Evolutionary conservation across 805 yeast species (phyloP), one percentile per base, ranked within the genome.

Genomic region (Lipomyces chichibuensis): DNA sequence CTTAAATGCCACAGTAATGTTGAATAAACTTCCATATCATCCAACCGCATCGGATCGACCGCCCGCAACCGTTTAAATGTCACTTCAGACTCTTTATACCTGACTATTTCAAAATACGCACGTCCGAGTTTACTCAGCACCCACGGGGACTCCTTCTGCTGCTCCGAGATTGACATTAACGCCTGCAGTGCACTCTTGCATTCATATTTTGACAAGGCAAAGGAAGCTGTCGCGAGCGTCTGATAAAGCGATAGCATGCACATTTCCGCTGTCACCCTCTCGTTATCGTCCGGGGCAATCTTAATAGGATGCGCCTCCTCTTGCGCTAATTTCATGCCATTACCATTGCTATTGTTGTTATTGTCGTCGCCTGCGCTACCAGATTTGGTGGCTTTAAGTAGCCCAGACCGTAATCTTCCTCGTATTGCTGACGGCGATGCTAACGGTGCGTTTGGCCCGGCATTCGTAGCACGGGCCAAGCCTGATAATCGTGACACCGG

Each of bases 1-100:
- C 90, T 94, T 60, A 92, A 79, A 80, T 95, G 98, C 99, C 99
- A 94, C 66, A 94, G 81, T 35, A 92, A 80, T 0, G 98, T 94
- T 0, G 97, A 92, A 75, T 86, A 92, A 72, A 88, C 87, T 74
- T 95, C 98, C 95, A 94, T 91, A 75, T 92, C 98, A 69, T 86
- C 87, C 17, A 88, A 76, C 65, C 98, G 82, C 11, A 93, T 90
- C 54, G 94, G 85, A 78, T 92, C 97, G 32, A 88, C 66, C 63
- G 80, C 80, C 62, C 97, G 82, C 64, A 95, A 81, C 71, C 82
- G 83, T 20, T 79, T 78, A 74, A 90, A 94, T 71, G 84, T 87
- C 55, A 80, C 76, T 68, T 87, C 90, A 8, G 96, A 84, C 77
- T 89, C 89, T 65, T 87, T 88, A 78, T 94, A 94, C 76, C 92